These are phyloP conservation scores for Phaeotremella skinneri DNA, from an alignment of 768 basidiomycete species.

Conservation along the genomic window DNA sequence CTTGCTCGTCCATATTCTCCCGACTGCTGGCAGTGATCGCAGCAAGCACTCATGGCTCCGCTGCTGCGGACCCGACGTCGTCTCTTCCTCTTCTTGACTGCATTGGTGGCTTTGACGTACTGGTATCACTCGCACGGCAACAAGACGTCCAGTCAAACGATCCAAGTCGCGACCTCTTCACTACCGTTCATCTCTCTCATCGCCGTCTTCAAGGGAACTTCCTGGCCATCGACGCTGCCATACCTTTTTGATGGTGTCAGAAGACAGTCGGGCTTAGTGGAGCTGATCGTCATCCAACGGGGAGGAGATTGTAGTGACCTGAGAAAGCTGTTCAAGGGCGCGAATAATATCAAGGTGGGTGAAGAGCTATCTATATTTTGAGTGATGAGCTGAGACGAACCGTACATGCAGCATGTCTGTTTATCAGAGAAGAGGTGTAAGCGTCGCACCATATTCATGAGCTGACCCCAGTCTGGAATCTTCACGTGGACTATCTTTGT, in stretches of 20 bases:
- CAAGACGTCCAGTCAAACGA: neutral
- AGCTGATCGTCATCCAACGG: constrained; percentile 24
- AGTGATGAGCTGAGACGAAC: neutral
- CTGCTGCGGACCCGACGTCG: neutral
- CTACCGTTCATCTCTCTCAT: neutral
- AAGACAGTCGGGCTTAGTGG: constrained; percentile 22
- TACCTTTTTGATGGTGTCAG: constrained; percentile 26
- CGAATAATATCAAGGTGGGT: constrained; percentile 24
- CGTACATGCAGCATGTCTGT: constrained; percentile 16
- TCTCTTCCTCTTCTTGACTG: neutral
- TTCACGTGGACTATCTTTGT: constrained; percentile 26
- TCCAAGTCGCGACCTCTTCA: neutral
- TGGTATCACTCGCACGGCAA: neutral
- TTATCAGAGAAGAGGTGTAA: constrained; percentile 19
- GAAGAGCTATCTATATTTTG: neutral
- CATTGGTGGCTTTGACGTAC: neutral
- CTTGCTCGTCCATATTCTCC: no score
- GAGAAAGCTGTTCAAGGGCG: constrained; percentile 8
- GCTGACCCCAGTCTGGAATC: constrained; percentile 17
- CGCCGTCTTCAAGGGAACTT: neutral
- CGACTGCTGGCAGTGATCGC: no score
- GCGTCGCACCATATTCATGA: neutral
- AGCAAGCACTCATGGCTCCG: neutral
- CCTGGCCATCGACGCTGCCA: neutral
- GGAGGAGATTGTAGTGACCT: constrained; percentile 13